Base-by-base conservation (phyloP, 2,329 filamentous ascomycete genomes). In the Talaromyces sp. region DNA sequence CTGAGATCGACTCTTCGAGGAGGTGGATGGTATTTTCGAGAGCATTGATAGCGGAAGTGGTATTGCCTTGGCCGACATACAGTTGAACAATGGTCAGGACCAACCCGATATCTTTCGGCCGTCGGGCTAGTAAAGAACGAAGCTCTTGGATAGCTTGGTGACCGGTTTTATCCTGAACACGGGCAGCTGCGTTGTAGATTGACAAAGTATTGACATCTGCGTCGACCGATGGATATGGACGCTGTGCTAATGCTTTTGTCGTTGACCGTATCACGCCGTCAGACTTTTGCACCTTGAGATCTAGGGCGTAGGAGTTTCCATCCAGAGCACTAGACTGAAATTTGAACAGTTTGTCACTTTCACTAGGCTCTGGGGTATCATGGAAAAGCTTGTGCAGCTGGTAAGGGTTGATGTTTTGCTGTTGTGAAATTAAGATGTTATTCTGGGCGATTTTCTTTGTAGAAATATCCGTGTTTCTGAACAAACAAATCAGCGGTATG, bases 51-150 rank as follows among this genome's bases (percentile, higher is more conserved):
- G 93, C 93, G 4, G 89, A 86, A 31, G 84, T 87, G 29, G 85
- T 82, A 70, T 93, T 91, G 53, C 87, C 85, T 46, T 82, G 84
- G 56, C 86, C 81, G 17, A 95, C 80, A 70, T 96, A 92, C 51
- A 96, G 83, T 72, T 97, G 92, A 10, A 93, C 82, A 59, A 91
- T 84, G 10, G 90, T 92, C 43, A 97, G 80, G 26, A 90, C 78
- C 3, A 97, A 81, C 1, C 93, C 93, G 24, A 96, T 80, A 70
- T 97, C 91, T 62, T 85, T 85, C 0, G 92, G 90, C 31, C 90
- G 82, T 69, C 86, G 88, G 67, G 91, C 87, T 7, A 93, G 78
- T 13, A 93, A 74, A 1, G 85, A 84, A 3, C 90, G 75, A 27
- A 96, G 84, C 38, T 84, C 80, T 70, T 88, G 90, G 35, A 96